Evolutionary conservation across 2,329 filamentous ascomycete species (phyloP).

Genomic region (Ceratocystis harringtonii): DNA sequence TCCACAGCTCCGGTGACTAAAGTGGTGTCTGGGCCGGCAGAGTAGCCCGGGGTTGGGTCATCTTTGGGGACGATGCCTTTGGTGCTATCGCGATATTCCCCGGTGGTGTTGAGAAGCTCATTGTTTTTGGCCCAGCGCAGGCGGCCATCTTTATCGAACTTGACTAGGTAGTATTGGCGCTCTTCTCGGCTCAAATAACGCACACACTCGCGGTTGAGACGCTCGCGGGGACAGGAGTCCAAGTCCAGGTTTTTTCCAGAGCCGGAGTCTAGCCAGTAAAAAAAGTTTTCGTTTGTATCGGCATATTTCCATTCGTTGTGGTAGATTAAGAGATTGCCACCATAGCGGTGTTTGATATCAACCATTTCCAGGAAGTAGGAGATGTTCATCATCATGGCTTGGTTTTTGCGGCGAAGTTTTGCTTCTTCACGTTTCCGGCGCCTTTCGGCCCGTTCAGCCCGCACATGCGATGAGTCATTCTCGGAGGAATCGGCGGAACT

Average conservation of each 20-base stretch:
- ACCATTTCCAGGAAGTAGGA: slow-evolving; percentile 81
- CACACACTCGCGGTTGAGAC: slow-evolving; percentile 63
- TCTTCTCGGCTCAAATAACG: slow-evolving; percentile 75
- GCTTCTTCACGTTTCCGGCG: slow-evolving; percentile 26
- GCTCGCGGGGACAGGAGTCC: slow-evolving; percentile 54
- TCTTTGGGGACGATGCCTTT: slow-evolving; percentile 52
- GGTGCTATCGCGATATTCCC: slow-evolving; percentile 63
- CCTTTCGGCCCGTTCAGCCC: slow-evolving; percentile 26
- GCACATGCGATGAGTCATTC: slow-evolving; percentile 22
- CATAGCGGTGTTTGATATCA: slow-evolving; percentile 74
- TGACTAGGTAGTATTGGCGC: slow-evolving; percentile 63
- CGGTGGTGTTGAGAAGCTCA: slow-evolving; percentile 58
- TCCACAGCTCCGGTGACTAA: slow-evolving; percentile 8
- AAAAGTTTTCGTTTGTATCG: slow-evolving; percentile 73
- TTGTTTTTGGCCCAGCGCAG: slow-evolving; percentile 83
- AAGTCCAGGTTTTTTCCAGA: slow-evolving; percentile 57
- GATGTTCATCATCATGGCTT: slow-evolving; percentile 66
- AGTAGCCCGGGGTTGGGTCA: slow-evolving; percentile 43
- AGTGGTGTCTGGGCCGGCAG: slow-evolving; percentile 23
- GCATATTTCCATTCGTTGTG: slow-evolving; percentile 71
- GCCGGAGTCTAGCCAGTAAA: slow-evolving; percentile 82
- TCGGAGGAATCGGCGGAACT: slow-evolving; percentile 21
- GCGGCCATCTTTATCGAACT: slow-evolving; percentile 56
- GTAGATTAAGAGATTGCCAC: slow-evolving; percentile 65
- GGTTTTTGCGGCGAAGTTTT: slow-evolving; percentile 35